phyloP scores from a whole-genome alignment of 371 early-diverging fungal species.

The Lichtheimia corymbifera region DNA sequence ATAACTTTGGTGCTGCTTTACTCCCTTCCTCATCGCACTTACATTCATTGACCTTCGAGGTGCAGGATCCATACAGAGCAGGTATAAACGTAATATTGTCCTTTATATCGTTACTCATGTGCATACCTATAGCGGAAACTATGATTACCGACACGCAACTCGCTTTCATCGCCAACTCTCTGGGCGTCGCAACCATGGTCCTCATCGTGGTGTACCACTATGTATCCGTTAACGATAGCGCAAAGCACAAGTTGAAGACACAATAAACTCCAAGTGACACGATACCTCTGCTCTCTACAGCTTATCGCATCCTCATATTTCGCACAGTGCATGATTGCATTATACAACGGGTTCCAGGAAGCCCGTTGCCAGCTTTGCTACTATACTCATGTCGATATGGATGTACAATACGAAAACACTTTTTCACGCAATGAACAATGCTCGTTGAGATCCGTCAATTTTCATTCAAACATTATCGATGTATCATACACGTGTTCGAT shows the following conservation, averaged over 20 bases:
- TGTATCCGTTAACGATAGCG: slow-evolving; percentile 47
- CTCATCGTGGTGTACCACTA: slow-evolving; percentile 63
- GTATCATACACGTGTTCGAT: too few species aligned
- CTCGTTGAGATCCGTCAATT: too few species aligned
- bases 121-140: neutral
- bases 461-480: too few species aligned
- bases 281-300: neutral
- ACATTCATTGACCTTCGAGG: neutral
- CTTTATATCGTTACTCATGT: too few species aligned
- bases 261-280: slow-evolving; percentile 4
- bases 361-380: neutral
- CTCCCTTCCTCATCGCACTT: neutral
- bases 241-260: slow-evolving; percentile 5
- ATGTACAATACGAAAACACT: too few species aligned
- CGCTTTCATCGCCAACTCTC: slow-evolving; percentile 55
- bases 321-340: neutral
- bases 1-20: neutral
- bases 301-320: neutral
- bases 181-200: slow-evolving; percentile 59
- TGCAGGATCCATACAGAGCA: too few species aligned
- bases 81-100: too few species aligned
- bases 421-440: neutral
- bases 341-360: too few species aligned
- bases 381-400: neutral
- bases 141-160: slow-evolving; percentile 63